These are phyloP conservation scores for Solanum hybrid DNA, from an alignment of 305 asterid genomes.

Conservation along the genomic window DNA sequence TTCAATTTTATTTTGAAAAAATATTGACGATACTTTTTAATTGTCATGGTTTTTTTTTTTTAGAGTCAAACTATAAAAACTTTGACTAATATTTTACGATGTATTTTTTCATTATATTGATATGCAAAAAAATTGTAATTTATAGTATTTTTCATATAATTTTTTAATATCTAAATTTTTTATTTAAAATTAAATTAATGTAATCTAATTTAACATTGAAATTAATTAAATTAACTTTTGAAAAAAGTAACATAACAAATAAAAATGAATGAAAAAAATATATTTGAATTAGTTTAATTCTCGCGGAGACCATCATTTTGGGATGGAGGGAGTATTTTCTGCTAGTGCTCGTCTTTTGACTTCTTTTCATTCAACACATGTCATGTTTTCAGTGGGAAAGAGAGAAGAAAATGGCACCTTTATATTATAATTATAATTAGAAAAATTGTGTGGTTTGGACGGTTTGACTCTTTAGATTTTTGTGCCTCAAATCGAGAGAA, in stretches of 20 bases:
- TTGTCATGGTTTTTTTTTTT: no score
- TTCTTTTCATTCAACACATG: background rate
- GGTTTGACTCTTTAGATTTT: background rate
- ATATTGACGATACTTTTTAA: background rate
- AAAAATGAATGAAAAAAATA: no score
- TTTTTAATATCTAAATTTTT: no score
- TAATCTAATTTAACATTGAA: no score
- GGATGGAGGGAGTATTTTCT: background rate
- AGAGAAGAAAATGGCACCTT: background rate
- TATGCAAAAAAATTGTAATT: background rate
- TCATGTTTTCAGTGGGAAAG: background rate
- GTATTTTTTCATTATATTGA: no score
- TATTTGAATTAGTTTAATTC: background rate
- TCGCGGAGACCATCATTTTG: background rate
- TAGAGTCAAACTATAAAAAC: no score
- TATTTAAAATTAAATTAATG: no score
- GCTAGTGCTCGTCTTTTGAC: background rate
- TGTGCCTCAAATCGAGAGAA: background rate
- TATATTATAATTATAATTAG: background rate
- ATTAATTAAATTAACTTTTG: no score
- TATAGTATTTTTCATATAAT: no score
- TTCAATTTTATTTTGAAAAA: background rate
- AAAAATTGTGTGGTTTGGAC: background rate
- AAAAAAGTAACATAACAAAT: no score
- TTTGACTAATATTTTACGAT: rapidly evolving